phyloP scores from a whole-genome alignment of 768 basidiomycete species.

The Kwoniella botswanensis region DNA sequence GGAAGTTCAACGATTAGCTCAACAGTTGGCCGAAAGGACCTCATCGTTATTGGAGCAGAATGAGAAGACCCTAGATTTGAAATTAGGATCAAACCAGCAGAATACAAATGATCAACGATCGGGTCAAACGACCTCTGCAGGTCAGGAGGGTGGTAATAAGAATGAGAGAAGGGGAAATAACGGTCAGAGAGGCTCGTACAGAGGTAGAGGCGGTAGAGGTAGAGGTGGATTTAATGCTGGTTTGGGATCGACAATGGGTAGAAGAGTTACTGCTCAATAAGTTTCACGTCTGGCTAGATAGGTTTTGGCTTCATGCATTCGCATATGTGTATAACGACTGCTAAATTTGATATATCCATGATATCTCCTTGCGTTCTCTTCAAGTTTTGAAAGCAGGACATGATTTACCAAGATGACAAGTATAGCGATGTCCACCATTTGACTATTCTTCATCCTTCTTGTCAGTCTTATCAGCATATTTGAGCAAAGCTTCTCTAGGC shows the following conservation, averaged over 20 bases:
- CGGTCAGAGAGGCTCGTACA: slow-evolving; percentile 36
- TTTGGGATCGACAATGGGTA: slow-evolving; percentile 37
- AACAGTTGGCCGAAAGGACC: slow-evolving; percentile 85
- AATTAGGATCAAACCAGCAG: slow-evolving; percentile 75
- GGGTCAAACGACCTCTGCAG: slow-evolving; percentile 34
- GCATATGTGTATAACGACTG: background rate
- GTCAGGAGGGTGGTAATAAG: slow-evolving; percentile 28
- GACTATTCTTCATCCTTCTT: slow-evolving; percentile 64
- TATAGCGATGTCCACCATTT: background rate
- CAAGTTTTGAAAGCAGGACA: background rate
- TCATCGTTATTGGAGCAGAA: slow-evolving; percentile 85
- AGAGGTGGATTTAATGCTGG: slow-evolving; percentile 54
- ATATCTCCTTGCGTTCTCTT: no score
- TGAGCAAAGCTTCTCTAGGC: slow-evolving; percentile 96
- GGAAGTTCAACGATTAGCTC: slow-evolving; percentile 86
- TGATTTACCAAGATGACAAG: background rate
- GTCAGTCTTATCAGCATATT: slow-evolving; percentile 79
- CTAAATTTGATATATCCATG: no score
- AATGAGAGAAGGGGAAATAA: slow-evolving; percentile 65
- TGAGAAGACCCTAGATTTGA: slow-evolving; percentile 83
- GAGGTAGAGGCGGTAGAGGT: slow-evolving; percentile 46
- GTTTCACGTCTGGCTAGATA: background rate
- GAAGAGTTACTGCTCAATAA: slow-evolving; percentile 36
- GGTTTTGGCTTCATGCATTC: background rate
- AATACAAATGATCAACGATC: slow-evolving; percentile 69